Evolutionary conservation across 495 filamentous ascomycete genomes (phyloP).

Genomic region (Talaromyces nanjingensis): DNA sequence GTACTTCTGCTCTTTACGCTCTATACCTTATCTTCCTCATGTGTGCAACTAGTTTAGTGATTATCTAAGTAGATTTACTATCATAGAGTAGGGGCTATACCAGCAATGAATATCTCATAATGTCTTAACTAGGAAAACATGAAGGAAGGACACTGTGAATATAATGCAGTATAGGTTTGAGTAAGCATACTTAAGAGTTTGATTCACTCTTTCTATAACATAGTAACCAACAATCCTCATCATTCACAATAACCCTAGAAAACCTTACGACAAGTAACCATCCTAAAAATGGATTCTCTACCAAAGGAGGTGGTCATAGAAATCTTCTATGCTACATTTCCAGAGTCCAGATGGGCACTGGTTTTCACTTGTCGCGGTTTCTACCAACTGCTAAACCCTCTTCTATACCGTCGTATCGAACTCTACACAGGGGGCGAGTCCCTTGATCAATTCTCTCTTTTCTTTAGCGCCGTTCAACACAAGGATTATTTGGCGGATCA

Average conservation of each 20-base stretch:
- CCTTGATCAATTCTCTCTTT: neutral
- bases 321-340: neutral
- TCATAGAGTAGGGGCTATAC: neutral
- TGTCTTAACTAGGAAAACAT: neutral
- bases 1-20: neutral
- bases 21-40: neutral
- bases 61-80: neutral
- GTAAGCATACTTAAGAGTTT: neutral
- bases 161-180: neutral
- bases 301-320: neutral
- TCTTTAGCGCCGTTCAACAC: neutral
- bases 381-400: neutral
- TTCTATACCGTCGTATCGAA: neutral
- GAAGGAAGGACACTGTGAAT: neutral
- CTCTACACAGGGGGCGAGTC: neutral
- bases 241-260: neutral
- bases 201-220: neutral
- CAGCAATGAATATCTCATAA: neutral
- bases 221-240: neutral
- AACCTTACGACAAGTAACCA: neutral
- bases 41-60: neutral
- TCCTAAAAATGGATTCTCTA: neutral
- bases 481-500: neutral
- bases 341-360: neutral
- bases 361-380: neutral